These are phyloP conservation scores for Lasiodiplodia citricola DNA, from an alignment of 2,329 filamentous ascomycete species.

Conservation along the genomic window DNA sequence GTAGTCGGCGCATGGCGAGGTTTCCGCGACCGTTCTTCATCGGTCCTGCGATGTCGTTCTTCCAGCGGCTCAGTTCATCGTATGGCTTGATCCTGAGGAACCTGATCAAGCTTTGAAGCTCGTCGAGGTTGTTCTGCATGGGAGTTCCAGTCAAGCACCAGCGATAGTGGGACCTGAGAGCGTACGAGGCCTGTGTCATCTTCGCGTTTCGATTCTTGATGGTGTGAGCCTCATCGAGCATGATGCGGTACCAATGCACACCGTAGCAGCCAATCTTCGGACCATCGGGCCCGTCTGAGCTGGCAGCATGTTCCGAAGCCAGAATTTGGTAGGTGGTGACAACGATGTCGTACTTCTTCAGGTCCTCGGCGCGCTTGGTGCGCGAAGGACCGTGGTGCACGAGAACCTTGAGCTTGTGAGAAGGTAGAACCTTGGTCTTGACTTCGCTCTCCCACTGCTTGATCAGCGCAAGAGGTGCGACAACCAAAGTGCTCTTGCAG, in stretches of 20 bases:
- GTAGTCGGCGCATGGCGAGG: slow-evolving; percentile 84
- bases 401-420: slow-evolving; percentile 76
- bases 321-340: slow-evolving; percentile 97
- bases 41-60: slow-evolving; percentile 85
- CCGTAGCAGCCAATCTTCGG: slow-evolving; percentile 85
- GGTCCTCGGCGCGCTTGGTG: slow-evolving; percentile 76
- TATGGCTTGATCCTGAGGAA: slow-evolving; percentile 94
- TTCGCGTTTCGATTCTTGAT: slow-evolving; percentile 99
- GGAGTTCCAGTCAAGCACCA: slow-evolving; percentile 98
- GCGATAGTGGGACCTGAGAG: slow-evolving; percentile 81
- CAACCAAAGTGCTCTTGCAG: slow-evolving; percentile 83
- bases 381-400: slow-evolving; percentile 90
- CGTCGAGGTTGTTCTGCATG: slow-evolving; percentile 97
- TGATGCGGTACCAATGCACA: slow-evolving; percentile 91
- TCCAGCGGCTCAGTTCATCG: slow-evolving; percentile 84
- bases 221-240: slow-evolving; percentile 94
- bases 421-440: slow-evolving; percentile 74
- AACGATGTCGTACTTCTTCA: slow-evolving; percentile 89
- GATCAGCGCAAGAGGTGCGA: slow-evolving; percentile 91
- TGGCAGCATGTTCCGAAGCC: slow-evolving; percentile 83
- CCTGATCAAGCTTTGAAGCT: slow-evolving; percentile 89
- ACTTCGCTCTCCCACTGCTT: slow-evolving; percentile 97
- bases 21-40: slow-evolving; percentile 90
- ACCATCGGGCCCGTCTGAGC: slow-evolving; percentile 64
- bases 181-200: slow-evolving; percentile 88